Base-by-base conservation (phyloP, 495 filamentous ascomycete genomes). In the Paragyromitra xinjiangensis region DNA sequence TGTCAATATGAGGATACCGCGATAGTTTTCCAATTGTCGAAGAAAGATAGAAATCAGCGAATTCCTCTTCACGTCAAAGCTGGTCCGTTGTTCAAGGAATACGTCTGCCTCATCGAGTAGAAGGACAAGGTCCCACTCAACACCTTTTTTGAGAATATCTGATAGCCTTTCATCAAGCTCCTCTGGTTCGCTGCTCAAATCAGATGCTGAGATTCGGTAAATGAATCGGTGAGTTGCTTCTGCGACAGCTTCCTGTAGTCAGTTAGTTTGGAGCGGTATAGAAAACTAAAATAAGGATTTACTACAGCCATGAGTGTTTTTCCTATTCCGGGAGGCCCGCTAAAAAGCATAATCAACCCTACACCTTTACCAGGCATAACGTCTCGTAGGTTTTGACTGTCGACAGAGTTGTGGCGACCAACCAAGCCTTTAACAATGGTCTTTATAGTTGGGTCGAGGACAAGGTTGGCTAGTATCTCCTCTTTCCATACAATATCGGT, bases 261-360 rank as follows among this genome's bases (percentile, higher is more conserved):
- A 5, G 8, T 65, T 5, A 65, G 62, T 16, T 24, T 2, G 61
- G n/a, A 48, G 44, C 29, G 29, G 29, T 48, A 48, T 6, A 16
- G 14, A 14, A 12, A 12, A 16, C 3, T 48, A 0, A 16, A n/a
- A 1, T 64, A 6, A 1, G n/a, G 29, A 34, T 50, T 24, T 22
- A 45, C 26, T 65, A 65, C 62, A 65, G 62, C 37, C 3, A 22
- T 65, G 42, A 29, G n/a, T 45, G 62, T 65, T 48, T 65, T 65
- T 12, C 62, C 62, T 65, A 50, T 65, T 22, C 62, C 62, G 1
- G 62, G 62, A 22, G 62, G 62, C 4, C 62, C 62, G 42, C 62
- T 65, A 50, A 65, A 65, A 19, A 65, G 62, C 42, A 65, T 65
- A 26, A 65, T 29, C 1, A 65, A 48, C 8, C 62, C 62, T 12